These are phyloP conservation scores for Penicillium paradoxum DNA, from an alignment of 495 filamentous ascomycete species.

Conservation along the genomic window DNA sequence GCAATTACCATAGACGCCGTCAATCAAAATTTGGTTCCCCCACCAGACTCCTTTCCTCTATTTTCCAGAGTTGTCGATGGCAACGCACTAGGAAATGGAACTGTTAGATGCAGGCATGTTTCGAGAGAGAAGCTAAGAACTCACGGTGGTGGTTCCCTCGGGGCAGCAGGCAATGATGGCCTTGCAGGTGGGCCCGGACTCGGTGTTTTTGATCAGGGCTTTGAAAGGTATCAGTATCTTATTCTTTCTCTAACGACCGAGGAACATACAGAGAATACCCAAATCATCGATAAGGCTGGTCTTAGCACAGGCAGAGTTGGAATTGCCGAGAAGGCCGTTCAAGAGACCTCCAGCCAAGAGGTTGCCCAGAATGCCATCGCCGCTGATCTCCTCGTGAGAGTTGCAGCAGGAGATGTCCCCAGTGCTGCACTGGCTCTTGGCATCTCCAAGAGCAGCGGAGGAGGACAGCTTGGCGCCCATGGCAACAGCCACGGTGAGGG, in stretches of 20 bases:
- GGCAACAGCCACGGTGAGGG: neutral
- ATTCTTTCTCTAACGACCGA: neutral
- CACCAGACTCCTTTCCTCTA: neutral
- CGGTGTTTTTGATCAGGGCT: neutral
- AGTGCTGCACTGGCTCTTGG: constrained; percentile 1
- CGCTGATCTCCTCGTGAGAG: neutral
- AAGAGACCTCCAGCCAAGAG: constrained; percentile 1
- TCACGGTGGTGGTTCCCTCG: neutral
- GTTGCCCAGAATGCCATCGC: constrained; percentile 2
- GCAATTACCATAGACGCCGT: no score
- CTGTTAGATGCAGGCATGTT: neutral
- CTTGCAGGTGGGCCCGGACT: constrained; percentile 1
- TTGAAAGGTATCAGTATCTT: neutral
- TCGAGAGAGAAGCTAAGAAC: neutral
- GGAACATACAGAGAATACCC: neutral
- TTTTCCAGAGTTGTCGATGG: constrained; percentile 3
- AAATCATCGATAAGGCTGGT: constrained; percentile 6
- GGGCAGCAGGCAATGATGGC: constrained; percentile 6
- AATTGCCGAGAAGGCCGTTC: constrained; percentile 3
- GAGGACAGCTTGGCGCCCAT: neutral
- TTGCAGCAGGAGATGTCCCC: constrained; percentile 5
- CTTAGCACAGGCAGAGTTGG: constrained; percentile 3
- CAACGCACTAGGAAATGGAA: neutral
- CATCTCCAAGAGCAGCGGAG: neutral
- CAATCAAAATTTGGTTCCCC: neutral